Base-by-base conservation (phyloP, 768 basidiomycete species). In the Naganishia randhawae region DNA sequence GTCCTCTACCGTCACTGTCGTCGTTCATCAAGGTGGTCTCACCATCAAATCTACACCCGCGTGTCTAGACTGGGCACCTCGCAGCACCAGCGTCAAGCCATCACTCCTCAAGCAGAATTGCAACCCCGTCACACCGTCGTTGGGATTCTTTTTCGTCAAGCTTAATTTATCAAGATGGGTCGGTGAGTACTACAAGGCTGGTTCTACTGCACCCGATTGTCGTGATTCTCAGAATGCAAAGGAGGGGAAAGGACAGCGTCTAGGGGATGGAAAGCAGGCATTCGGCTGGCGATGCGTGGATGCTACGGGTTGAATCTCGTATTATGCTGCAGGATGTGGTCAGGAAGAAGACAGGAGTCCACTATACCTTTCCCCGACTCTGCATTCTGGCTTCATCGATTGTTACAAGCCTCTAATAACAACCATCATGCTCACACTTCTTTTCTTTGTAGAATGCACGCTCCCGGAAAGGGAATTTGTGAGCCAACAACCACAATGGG, bases 391-490 rank as follows among this genome's bases (percentile, higher is more conserved):
- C 19, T 48, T 48, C 45, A 22, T 3, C 25, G n/a, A n/a, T 22
- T 22, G 7, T n/a, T 11, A n/a, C n/a, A 17, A n/a, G 19, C 45
- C 45, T 22, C 19, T 48, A 22, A n/a, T 22, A 48, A n/a, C n/a
- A 48, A 16, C 66, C 32, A 33, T 10, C 37, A 32, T 33, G 32
- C 65, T 39, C 14, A 64, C 63, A 17, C 37, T 50, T 64, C 5
- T 31, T 33, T 16, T 48, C 37, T 35, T 42, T 37, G 89, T 90
- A 92, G 93, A 81, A 93, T 96, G 92, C 95, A 98, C 87, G 93
- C 93, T 87, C 92, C 93, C 83, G 92, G 92, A 83, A 98, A 98
- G 92, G 95, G 94, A 86, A 96, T 98, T 85, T 91, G 90, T 92
- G 82, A 77, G 89, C 87, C 67, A 41, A 39, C 57, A 61, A 61